These are phyloP conservation scores for Fagopyrum esculentum DNA, from an alignment of 148 eudicot genomes.

Conservation along the genomic window DNA sequence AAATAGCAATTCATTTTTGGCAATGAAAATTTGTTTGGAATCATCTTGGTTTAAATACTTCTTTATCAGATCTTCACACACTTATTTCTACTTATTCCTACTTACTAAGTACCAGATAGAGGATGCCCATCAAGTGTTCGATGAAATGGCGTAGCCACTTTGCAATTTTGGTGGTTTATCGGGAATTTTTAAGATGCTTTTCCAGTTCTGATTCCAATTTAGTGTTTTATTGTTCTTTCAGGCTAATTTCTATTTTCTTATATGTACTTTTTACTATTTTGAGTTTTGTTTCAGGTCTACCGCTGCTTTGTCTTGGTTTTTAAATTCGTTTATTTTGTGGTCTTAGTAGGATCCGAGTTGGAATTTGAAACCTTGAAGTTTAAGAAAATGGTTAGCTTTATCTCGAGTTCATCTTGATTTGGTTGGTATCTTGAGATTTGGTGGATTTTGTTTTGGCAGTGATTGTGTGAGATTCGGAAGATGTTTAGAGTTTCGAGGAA, in stretches of 20 bases:
- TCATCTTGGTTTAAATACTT: too few relatives aligned
- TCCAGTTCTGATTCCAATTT: constrained; percentile 6
- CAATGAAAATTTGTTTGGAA: too few relatives aligned
- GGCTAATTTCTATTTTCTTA: not conserved
- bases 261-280: not conserved
- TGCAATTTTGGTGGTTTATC: constrained; percentile 8
- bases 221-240: not conserved
- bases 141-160: not conserved
- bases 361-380: constrained; percentile 6
- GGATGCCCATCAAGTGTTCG: too few relatives aligned
- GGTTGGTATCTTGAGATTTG: not conserved
- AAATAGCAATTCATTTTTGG: too few relatives aligned
- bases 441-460: not conserved
- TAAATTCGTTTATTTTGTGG: not conserved
- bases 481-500: not conserved
- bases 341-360: constrained; percentile 10
- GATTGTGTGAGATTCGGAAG: constrained; percentile 1
- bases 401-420: not conserved
- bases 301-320: not conserved
- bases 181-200: constrained; percentile 18
- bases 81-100: too few relatives aligned
- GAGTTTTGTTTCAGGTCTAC: not conserved
- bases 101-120: too few relatives aligned
- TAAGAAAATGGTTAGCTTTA: not conserved
- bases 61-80: too few relatives aligned